Evolutionary conservation across 495 filamentous ascomycete species (phyloP).

Genomic region (Trichoderma erinaceum): DNA sequence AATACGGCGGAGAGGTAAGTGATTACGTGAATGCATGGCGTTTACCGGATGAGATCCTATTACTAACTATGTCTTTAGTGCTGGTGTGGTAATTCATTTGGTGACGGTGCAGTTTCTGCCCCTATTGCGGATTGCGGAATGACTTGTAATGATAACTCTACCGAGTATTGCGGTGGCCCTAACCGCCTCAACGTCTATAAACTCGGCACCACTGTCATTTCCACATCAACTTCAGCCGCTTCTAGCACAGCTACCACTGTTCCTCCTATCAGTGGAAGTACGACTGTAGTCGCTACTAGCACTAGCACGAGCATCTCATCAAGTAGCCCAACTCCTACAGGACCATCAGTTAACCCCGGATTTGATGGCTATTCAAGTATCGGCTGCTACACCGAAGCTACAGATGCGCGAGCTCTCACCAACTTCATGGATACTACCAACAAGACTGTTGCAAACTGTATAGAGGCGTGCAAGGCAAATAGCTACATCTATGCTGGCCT

Average conservation of each 20-base stretch:
- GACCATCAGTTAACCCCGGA: slow-evolving; percentile 15
- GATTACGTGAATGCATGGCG: not conserved
- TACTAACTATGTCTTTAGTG: slow-evolving; percentile 18
- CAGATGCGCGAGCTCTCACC: slow-evolving; percentile 24
- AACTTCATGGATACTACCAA: not conserved
- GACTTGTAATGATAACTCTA: slow-evolving; percentile 29
- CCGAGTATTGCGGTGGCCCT: slow-evolving; percentile 39
- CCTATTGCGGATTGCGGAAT: slow-evolving; percentile 25
- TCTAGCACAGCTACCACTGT: slow-evolving; percentile 19
- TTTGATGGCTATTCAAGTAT: slow-evolving; percentile 19
- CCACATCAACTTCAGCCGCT: slow-evolving; percentile 7
- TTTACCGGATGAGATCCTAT: not conserved
- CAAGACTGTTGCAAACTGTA: not conserved
- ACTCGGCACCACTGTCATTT: not conserved
- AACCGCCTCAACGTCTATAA: slow-evolving; percentile 26
- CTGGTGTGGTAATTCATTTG: slow-evolving; percentile 27
- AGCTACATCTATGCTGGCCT: slow-evolving; percentile 33
- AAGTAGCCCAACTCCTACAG: slow-evolving; percentile 17
- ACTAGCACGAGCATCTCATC: not conserved
- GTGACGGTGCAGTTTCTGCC: slow-evolving; percentile 15
- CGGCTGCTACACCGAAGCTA: slow-evolving; percentile 29
- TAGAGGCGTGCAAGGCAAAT: not conserved
- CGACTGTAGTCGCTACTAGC: not conserved
- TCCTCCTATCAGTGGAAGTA: slow-evolving; percentile 1
- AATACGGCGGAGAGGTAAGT: slow-evolving; percentile 19